Conservation (phyloP, 352 stramenopile genomes). For the Pythium rishiriense region DNA sequence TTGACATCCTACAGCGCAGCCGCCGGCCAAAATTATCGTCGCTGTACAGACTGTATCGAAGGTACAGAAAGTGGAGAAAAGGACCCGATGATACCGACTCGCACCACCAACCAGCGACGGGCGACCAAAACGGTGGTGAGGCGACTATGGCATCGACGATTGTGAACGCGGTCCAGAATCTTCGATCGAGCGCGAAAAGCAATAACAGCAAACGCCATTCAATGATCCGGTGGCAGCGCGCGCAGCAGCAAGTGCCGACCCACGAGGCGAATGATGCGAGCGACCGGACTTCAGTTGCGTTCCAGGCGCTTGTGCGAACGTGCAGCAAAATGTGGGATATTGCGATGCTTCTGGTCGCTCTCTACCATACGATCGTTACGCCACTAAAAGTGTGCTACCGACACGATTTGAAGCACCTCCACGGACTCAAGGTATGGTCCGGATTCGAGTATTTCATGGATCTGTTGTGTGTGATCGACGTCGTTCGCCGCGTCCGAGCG, state of each 20-base stretch:
- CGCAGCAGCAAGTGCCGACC: background rate
- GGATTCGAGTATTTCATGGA: conserved; percentile 59
- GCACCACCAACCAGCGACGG: background rate
- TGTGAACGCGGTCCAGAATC: background rate
- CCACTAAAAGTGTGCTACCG: conserved; percentile 67
- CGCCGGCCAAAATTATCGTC: conserved; percentile 46
- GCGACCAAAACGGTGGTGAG: background rate
- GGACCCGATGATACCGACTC: background rate
- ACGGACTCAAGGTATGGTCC: conserved; percentile 40
- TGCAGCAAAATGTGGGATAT: conserved; percentile 51
- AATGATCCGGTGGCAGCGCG: conserved; percentile 20
- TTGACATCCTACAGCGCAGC: conserved; percentile 57
- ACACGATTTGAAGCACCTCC: conserved; percentile 36
- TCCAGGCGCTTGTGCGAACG: conserved; percentile 39
- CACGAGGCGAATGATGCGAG: background rate
- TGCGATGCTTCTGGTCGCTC: conserved; percentile 40
- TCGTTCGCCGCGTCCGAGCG: conserved; percentile 38
- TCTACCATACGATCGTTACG: conserved; percentile 45
- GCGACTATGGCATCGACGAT: background rate
- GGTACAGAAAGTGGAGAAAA: conserved; percentile 34
- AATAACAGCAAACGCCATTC: conserved; percentile 13
- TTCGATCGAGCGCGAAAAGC: conserved; percentile 9
- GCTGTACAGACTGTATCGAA: conserved; percentile 44
- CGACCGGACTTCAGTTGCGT: conserved; percentile 34
- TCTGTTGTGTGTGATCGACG: conserved; percentile 43